Evolutionary conservation across 2,329 filamentous ascomycete genomes (phyloP), one percentile per base, ranked within the genome.

Genomic region (Aspergillus terreus): DNA sequence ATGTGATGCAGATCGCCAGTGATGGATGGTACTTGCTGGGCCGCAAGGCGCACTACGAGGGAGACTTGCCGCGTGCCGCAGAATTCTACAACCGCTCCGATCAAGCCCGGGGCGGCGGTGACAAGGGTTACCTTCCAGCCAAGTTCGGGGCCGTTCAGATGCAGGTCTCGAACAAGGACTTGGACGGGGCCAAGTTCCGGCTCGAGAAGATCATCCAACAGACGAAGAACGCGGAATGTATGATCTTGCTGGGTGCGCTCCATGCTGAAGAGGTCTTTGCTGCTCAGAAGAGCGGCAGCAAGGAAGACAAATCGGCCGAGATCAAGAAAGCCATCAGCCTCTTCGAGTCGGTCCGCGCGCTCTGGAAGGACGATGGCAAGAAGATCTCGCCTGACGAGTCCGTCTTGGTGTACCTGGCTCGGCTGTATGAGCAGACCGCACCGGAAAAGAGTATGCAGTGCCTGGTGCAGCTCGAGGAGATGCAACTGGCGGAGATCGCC

Each of bases 1-100:
- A 99, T 66, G 90, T 97, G 61, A 96, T 96, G 69, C 90, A 92
- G 3, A 90, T 97, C 69, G 92, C 92, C 21, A 96, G 92, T 72
- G 95, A 99, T 67, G 95, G 94, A 33, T 97, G 92, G 92, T 99
- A 96, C 71, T 75, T 97, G 7, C 82, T 97, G 38, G 94, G 91
- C 25, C 82, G 92, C 54, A 96, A 95, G 68, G 90, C 92, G 57
- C 94, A 99, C 67, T 90, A 90, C 59, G 82, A 84, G 52, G 87
- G 87, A 40, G 85, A 96, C 52, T 73, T 83, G 6, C 79, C 86
- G 17, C 86, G 84, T 51, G 92, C 94, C 2, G 83, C 82, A 17
- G 90, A 96, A 63, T 95, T 87, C 70, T 99, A 99, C 71, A 84
- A 85, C 50, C 86, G 89, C 60, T 89, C 95, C 1, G 94, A 99